These are phyloP conservation scores for Paraconiothyrium sp. DNA, from an alignment of 2,329 filamentous ascomycete genomes.

Conservation along the genomic window DNA sequence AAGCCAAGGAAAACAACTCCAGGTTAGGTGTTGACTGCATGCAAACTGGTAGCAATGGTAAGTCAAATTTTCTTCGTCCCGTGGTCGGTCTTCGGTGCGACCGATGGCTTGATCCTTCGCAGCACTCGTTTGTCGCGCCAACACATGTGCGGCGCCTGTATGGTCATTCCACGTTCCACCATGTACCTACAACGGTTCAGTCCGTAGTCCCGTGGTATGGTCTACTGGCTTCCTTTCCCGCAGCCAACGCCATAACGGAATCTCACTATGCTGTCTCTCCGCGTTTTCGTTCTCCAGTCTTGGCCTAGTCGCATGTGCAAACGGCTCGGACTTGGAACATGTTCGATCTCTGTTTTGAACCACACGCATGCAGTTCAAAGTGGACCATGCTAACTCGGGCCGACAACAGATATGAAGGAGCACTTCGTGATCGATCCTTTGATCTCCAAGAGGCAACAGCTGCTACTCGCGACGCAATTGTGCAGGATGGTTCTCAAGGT, in stretches of 20 bases:
- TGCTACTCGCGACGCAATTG: constrained; percentile 94
- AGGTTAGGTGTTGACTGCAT: constrained; percentile 97
- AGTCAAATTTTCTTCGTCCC: constrained; percentile 39
- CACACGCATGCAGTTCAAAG: neutral
- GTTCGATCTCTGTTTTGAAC: neutral
- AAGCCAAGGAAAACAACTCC: constrained; percentile 84
- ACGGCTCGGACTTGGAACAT: constrained; percentile 5
- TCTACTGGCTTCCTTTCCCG: constrained; percentile 20
- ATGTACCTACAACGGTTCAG: constrained; percentile 9
- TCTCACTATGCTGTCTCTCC: constrained; percentile 38
- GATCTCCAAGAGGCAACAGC: constrained; percentile 97
- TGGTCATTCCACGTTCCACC: neutral
- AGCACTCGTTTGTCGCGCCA: constrained; percentile 2
- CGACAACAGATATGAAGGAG: constrained; percentile 82
- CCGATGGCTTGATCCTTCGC: constrained; percentile 12
- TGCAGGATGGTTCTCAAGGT: constrained; percentile 82
- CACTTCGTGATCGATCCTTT: constrained; percentile 98
- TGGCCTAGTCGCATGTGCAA: constrained; percentile 12
- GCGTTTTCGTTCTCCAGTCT: constrained; percentile 26
- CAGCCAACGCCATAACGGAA: constrained; percentile 32
- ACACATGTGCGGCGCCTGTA: neutral
- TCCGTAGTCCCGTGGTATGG: constrained; percentile 31
- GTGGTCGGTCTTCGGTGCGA: constrained; percentile 12
- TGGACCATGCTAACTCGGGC: constrained; percentile 34
- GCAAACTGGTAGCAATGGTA: constrained; percentile 87